These are phyloP conservation scores for Aspergillus novoparasiticus DNA, from an alignment of 2,329 filamentous ascomycete genomes.

Conservation along the genomic window DNA sequence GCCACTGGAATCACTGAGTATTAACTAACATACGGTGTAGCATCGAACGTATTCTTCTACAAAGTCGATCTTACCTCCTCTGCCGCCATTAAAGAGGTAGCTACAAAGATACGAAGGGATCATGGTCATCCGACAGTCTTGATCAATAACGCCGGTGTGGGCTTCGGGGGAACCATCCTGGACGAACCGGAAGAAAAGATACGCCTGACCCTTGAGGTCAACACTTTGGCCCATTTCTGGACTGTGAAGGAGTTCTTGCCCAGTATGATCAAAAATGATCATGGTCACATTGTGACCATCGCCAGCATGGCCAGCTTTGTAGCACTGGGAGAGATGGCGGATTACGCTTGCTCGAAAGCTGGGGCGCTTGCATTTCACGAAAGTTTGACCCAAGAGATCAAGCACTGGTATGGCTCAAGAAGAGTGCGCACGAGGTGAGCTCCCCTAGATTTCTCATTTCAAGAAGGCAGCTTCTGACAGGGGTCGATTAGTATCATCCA, in stretches of 20 bases:
- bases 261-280: conserved; percentile 52
- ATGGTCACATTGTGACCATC: conserved; percentile 60
- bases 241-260: conserved; percentile 56
- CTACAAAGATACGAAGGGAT: conserved; percentile 40
- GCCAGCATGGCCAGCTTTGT: conserved; percentile 57
- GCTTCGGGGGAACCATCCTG: conserved; percentile 49
- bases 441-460: conserved; percentile 11
- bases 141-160: conserved; percentile 55
- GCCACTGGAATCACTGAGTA: background rate
- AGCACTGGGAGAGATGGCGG: conserved; percentile 50
- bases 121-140: conserved; percentile 51
- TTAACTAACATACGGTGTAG: conserved; percentile 8
- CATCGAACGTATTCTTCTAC: conserved; percentile 40
- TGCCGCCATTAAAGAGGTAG: conserved; percentile 33
- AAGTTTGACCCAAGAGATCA: conserved; percentile 43
- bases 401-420: conserved; percentile 36
- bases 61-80: conserved; percentile 39
- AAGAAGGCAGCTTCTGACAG: conserved; percentile 18
- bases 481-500: conserved; percentile 20
- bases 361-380: conserved; percentile 58
- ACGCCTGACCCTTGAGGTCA: conserved; percentile 54
- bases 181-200: conserved; percentile 48
- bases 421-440: conserved; percentile 41
- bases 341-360: conserved; percentile 56
- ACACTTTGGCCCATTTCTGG: conserved; percentile 54